Evolutionary conservation across 345 rosid species (phyloP), one percentile per base, ranked within the genome.

Genomic region (Eucalyptus melliodora): DNA sequence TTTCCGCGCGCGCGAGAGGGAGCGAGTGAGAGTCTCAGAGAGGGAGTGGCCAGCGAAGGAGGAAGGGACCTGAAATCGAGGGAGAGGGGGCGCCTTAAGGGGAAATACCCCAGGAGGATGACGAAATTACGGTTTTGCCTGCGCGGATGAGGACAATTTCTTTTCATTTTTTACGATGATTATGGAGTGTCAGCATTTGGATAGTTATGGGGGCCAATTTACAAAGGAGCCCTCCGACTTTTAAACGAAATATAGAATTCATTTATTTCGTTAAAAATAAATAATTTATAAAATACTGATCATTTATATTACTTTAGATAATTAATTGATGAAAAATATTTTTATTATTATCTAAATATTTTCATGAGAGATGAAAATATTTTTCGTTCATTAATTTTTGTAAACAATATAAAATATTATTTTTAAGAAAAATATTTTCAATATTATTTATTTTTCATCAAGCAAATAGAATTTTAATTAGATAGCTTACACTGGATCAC

Each of bases 381-480:
- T 9, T 62, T 14, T 30, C 17, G 0, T 19, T 37, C 2, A 72
- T 19, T 34, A 2, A 34, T 72, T 17, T 11, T 37, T 2, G 0
- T 11, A 19, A 72, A 11, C 0, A 8, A 72, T 17, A 34, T 21
- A 34, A 69, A 16, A 5, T 0, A 31, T 67, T 7, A 31, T 16
- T 67, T 9, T 4, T 3, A 8, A 31, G 2, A 31, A 67, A 67
- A 4, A 31, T 16, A 67, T 31, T 69, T 16, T 69, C 3, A 2
- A 1, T 3, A 34, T 34, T 9, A 9, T 69, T 69, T 17, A 8
- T 34, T 34, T 69, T 62, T 53, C 24, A 53, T 3, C 8, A 19
- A 53, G 56, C 56, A 51, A 51, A 51, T 17, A 51, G 1, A 50
- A 50, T 55, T 55, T 56, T 56, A 21, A 24, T 56, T 24, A 0